Conservation (phyloP, 2,329 filamentous ascomycete genomes). For the Cladosporium sp. region DNA sequence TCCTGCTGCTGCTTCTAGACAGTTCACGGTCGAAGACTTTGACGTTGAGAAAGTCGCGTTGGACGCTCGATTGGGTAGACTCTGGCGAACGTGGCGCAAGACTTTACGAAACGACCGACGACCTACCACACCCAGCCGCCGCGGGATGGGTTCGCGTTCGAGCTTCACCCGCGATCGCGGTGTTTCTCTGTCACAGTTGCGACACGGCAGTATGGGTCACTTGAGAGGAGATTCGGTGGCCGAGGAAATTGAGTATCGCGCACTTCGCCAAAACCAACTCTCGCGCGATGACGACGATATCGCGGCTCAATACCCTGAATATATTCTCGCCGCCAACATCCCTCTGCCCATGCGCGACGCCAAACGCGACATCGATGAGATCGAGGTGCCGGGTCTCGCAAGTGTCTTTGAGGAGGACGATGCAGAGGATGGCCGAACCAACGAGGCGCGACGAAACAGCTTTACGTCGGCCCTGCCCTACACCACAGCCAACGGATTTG, state of each 20-base stretch:
- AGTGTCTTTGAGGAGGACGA: slow-evolving; percentile 56
- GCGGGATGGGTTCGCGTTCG: neutral
- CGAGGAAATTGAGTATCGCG: slow-evolving; percentile 7
- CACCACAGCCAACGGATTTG: neutral
- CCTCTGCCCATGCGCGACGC: slow-evolving; percentile 63
- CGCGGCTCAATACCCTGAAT: slow-evolving; percentile 37
- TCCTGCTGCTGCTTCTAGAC: neutral
- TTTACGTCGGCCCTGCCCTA: slow-evolving; percentile 18
- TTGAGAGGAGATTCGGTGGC: slow-evolving; percentile 2
- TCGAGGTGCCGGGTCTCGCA: slow-evolving; percentile 70
- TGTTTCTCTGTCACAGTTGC: neutral
- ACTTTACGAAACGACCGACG: slow-evolving; percentile 52
- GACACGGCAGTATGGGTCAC: slow-evolving; percentile 3
- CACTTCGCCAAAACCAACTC: slow-evolving; percentile 10
- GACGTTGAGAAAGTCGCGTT: slow-evolving; percentile 93
- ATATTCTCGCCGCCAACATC: slow-evolving; percentile 52
- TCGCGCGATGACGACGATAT: slow-evolving; percentile 25
- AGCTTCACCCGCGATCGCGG: slow-evolving; percentile 6
- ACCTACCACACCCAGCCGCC: slow-evolving; percentile 6
- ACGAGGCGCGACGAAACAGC: slow-evolving; percentile 21
- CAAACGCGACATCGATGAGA: slow-evolving; percentile 69
- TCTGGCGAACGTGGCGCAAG: slow-evolving; percentile 97
- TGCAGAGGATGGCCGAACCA: slow-evolving; percentile 29
- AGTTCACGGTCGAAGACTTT: slow-evolving; percentile 64
- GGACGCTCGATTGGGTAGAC: slow-evolving; percentile 78